Conservation (phyloP, 352 stramenopile species). For the Phytophthora pseudosyringae region DNA sequence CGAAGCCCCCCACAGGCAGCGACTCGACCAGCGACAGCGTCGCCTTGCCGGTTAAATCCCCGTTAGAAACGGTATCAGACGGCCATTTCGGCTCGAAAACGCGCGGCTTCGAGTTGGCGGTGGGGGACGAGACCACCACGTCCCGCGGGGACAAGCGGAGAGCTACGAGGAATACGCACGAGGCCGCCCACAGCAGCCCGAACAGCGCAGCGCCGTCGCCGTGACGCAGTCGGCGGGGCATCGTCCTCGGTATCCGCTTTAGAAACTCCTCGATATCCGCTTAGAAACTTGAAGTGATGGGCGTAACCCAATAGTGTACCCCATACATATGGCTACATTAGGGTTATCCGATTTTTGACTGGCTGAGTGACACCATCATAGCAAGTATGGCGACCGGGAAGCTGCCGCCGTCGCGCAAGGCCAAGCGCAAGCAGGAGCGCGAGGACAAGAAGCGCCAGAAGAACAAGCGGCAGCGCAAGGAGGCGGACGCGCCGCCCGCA, state of each 20-base stretch:
- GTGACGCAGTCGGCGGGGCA: slow-evolving; percentile 18
- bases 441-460: slow-evolving; percentile 80
- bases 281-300: slow-evolving; percentile 15
- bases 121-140: background rate
- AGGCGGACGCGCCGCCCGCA: slow-evolving; percentile 5
- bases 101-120: background rate
- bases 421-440: slow-evolving; percentile 80
- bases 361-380: slow-evolving; percentile 1
- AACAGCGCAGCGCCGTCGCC: slow-evolving; percentile 31
- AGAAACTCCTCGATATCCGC: background rate
- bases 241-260: slow-evolving; percentile 14
- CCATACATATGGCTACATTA: background rate
- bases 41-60: slow-evolving; percentile 3
- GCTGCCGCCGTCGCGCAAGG: slow-evolving; percentile 58
- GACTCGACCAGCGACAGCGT: slow-evolving; percentile 68
- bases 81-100: slow-evolving; percentile 32
- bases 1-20: slow-evolving; percentile 70
- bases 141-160: slow-evolving; percentile 28
- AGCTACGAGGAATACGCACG: slow-evolving; percentile 33
- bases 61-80: slow-evolving; percentile 17
- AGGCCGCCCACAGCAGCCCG: slow-evolving; percentile 30
- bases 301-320: background rate
- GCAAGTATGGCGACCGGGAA: slow-evolving; percentile 34
- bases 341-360: slow-evolving; percentile 23
- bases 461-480: slow-evolving; percentile 62